Evolutionary conservation across 495 filamentous ascomycete genomes (phyloP).

Genomic region (Hypoxylon cercidicola): DNA sequence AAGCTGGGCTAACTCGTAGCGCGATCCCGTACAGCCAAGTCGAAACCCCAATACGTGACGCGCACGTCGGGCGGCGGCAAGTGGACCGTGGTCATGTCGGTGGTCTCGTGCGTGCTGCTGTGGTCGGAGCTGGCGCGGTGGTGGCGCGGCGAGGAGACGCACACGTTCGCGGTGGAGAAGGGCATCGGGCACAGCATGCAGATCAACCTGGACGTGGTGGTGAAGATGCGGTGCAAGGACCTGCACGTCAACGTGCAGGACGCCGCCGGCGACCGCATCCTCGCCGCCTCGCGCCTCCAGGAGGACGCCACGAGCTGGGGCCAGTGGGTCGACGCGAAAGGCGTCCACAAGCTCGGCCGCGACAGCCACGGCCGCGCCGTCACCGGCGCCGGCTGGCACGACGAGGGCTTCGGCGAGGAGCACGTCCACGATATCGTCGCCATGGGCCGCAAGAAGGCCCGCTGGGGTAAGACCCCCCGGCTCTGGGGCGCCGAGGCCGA

Average conservation of each 20-base stretch:
- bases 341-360: slow-evolving; percentile 71
- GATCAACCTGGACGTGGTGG: slow-evolving; percentile 93
- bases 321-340: slow-evolving; percentile 79
- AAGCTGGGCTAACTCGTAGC: slow-evolving; percentile 39
- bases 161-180: slow-evolving; percentile 95
- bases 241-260: slow-evolving; percentile 98
- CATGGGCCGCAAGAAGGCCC: slow-evolving; percentile 63
- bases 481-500: slow-evolving; percentile 63
- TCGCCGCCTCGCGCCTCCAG: slow-evolving; percentile 78
- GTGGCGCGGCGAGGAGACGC: slow-evolving; percentile 82
- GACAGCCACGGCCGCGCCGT: slow-evolving; percentile 57
- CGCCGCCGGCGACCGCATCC: slow-evolving; percentile 88
- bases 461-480: slow-evolving; percentile 78
- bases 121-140: slow-evolving; percentile 81
- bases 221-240: slow-evolving; percentile 89
- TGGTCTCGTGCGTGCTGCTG: slow-evolving; percentile 76
- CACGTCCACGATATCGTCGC: slow-evolving; percentile 79
- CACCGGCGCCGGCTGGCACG: slow-evolving; percentile 67
- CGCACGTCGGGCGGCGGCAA: slow-evolving; percentile 85
- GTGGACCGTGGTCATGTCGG: slow-evolving; percentile 86
- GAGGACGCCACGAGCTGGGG: slow-evolving; percentile 82
- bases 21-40: slow-evolving; percentile 74
- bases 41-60: slow-evolving; percentile 89
- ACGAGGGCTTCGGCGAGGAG: slow-evolving; percentile 71
- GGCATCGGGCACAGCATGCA: slow-evolving; percentile 86